Evolutionary conservation across 164 flowering plant species (phyloP).

Genomic region (Annona cherimola): DNA sequence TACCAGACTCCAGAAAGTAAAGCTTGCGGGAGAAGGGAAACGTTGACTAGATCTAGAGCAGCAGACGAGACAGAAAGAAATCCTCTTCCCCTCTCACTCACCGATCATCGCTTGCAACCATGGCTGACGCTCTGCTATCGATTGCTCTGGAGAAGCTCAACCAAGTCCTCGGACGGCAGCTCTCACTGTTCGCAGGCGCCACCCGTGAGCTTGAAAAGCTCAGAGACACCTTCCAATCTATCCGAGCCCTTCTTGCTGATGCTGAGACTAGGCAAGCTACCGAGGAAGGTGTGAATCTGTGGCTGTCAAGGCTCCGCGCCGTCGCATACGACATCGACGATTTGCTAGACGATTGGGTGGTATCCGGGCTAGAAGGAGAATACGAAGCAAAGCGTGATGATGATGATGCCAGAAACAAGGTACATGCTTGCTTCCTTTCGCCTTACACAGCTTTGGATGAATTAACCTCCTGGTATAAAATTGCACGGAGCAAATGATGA

Average conservation of each 20-base stretch:
- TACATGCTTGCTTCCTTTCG: not conserved
- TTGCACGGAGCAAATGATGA: no score
- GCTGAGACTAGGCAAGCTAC: slow-evolving; percentile 24
- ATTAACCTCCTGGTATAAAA: no score
- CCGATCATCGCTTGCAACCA: not conserved
- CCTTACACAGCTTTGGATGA: not conserved
- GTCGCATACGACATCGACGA: slow-evolving; percentile 9
- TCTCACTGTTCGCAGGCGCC: not conserved
- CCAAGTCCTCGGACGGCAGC: not conserved
- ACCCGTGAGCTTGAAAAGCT: not conserved
- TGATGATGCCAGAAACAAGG: not conserved
- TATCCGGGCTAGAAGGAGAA: not conserved
- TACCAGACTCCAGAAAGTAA: no score
- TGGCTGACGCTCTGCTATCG: not conserved
- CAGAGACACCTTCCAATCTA: not conserved
- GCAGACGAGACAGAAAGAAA: no score
- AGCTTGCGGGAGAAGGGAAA: no score
- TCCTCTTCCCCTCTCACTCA: no score
- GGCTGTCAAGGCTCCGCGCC: slow-evolving; percentile 6
- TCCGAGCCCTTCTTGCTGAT: slow-evolving; percentile 15
- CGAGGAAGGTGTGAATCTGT: slow-evolving; percentile 9
- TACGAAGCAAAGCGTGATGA: not conserved
- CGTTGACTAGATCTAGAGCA: no score
- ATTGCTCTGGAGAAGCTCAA: not conserved
- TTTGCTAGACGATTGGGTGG: slow-evolving; percentile 2